Base-by-base conservation (phyloP, 192 early-diverging fungal genomes). In the Coemansia guatemalensis region DNA sequence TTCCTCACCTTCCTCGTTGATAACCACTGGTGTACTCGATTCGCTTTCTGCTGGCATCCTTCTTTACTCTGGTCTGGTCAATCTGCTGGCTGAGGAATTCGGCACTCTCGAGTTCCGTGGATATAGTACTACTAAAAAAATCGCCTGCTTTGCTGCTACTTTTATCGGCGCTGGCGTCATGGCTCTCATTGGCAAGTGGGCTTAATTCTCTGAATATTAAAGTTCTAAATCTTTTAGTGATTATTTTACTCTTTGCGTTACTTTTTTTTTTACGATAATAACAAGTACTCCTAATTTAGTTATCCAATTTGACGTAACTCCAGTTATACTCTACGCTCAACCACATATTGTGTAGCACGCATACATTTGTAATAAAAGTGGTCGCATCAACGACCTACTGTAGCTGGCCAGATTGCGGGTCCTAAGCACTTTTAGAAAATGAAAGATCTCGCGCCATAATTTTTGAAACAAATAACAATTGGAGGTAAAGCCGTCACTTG, bases 1-100 rank as follows among this genome's bases (percentile, higher is more conserved):
- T 2, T 85, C 87, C 60, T 86, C 85, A 48, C 75, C 82, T 7
- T 61, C 81, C 4, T 68, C 85, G 18, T 63, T 94, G n/a, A 78
- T 91, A 1, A 62, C 84, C 29, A 84, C 81, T 50, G 92, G 89
- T 39, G 82, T 92, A 48, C 70, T 92, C 24, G 89, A 95, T 68
- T 84, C 88, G 32, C 68, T 92, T n/a, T 85, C 88, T 12, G 88
- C 89, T n/a, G 92, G 92, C 58, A 92, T 93, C 39, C 69, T 95
- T 32, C 29, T 92, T 3, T 93, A 93, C 83, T 86, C 86, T 22
- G 88, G 87, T n/a, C 85, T 87, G 57, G 86, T 88, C 21, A 88
- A 88, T 4, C 68, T 93, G 25, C 82, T 93, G 47, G 87, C 85
- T 22, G 82, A 86, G 20, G 88, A 91, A 72, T 85, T 91, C 66